These are phyloP conservation scores for Quillaja saponaria DNA, from an alignment of 306 rosid genomes.

Conservation along the genomic window DNA sequence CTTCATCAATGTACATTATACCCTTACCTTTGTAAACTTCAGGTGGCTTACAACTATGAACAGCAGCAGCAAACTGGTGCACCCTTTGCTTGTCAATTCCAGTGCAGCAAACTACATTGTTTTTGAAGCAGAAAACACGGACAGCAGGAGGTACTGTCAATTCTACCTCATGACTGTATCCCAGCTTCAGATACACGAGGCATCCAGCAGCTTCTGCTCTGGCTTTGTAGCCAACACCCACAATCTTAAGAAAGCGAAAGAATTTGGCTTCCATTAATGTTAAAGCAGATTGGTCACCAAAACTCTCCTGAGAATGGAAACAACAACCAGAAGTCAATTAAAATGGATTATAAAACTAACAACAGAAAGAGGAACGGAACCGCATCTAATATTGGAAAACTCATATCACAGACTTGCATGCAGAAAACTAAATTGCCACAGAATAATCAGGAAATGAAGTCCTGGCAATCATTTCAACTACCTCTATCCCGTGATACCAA, in stretches of 20 bases:
- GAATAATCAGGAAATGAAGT: too few relatives aligned
- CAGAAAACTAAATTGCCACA: too few relatives aligned
- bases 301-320: neutral
- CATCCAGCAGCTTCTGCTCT: conserved; percentile 79
- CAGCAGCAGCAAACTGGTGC: conserved; percentile 81
- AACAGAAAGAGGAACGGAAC: too few relatives aligned
- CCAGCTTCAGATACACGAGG: conserved; percentile 71
- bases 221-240: conserved; percentile 91
- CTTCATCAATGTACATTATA: conserved; percentile 78
- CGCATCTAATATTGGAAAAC: too few relatives aligned
- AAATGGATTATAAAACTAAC: too few relatives aligned
- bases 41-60: conserved; percentile 81
- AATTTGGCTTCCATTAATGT: conserved; percentile 63
- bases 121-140: conserved; percentile 84
- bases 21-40: conserved; percentile 97
- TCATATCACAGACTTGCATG: too few relatives aligned
- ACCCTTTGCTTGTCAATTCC: conserved; percentile 85
- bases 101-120: conserved; percentile 87
- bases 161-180: conserved; percentile 91
- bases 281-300: conserved; percentile 18
- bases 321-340: too few relatives aligned
- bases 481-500: too few relatives aligned
- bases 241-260: conserved; percentile 77
- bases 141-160: conserved; percentile 76
- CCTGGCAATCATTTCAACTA: too few relatives aligned